Percentiles rank a stretch among this genome's conserved stretches.
These are phyloP conservation scores for Centaurea solstitialis DNA, from an alignment of 129 eudicot genomes.

Conservation along the genomic window DNA sequence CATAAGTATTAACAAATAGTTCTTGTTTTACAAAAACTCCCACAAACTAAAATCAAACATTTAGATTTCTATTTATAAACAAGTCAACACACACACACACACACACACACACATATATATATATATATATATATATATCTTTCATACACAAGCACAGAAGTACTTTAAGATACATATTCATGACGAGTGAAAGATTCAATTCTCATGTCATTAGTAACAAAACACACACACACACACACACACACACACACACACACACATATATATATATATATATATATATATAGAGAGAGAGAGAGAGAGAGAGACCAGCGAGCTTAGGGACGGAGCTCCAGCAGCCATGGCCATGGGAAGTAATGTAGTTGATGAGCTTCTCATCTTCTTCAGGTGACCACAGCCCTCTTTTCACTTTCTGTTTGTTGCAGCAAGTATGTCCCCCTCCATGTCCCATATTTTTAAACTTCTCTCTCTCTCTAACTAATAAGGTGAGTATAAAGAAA, in stretches of 20 bases:
- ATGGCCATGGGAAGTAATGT: slow-evolving; percentile 78
- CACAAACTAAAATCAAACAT: not conserved
- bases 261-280: not conserved
- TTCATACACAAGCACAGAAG: slow-evolving; percentile 3
- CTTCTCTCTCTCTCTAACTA: not conserved
- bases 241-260: no score
- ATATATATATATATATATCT: not conserved
- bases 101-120: not conserved
- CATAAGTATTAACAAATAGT: not conserved
- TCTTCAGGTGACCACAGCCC: slow-evolving; percentile 93
- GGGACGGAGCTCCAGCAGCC: slow-evolving; percentile 97
- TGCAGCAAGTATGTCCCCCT: slow-evolving; percentile 72
- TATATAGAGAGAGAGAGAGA: slow-evolving; percentile 6
- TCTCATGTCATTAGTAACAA: slow-evolving; percentile 20
- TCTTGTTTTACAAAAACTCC: not conserved
- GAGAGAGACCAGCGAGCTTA: slow-evolving; percentile 63
- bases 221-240: no score
- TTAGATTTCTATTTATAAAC: not conserved
- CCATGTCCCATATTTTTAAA: slow-evolving; percentile 56
- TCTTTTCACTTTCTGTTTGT: slow-evolving; percentile 82
- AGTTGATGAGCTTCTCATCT: slow-evolving; percentile 78
- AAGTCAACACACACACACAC: not conserved
- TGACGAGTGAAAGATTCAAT: slow-evolving; percentile 28
- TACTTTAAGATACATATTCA: slow-evolving; percentile 4
- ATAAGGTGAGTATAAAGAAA: slow-evolving; percentile 7